phyloP scores from a whole-genome alignment of 225 moss, liverwort and hornwort species.

The Bryoerythrophyllum caledonicum region DNA sequence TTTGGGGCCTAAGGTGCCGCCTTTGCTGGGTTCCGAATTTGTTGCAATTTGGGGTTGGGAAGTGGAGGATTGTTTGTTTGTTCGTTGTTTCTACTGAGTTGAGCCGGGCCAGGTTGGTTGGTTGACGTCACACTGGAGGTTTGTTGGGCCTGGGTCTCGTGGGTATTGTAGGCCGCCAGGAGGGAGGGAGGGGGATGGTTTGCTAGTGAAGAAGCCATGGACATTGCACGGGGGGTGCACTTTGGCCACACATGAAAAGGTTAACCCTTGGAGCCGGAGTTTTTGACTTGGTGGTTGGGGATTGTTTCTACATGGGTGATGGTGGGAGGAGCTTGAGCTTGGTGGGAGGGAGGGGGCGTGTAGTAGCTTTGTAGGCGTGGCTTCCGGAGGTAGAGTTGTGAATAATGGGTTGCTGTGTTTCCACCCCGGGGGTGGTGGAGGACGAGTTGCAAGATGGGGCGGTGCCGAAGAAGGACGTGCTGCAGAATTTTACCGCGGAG shows the following conservation, averaged over 20 bases:
- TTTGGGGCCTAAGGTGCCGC: background rate
- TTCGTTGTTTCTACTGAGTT: background rate
- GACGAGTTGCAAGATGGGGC: constrained; percentile 31
- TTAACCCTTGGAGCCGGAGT: background rate
- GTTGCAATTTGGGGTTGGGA: constrained; percentile 6
- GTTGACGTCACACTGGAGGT: background rate
- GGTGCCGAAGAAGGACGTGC: constrained; percentile 32
- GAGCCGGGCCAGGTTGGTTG: background rate
- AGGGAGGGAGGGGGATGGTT: background rate
- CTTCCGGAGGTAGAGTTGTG: background rate
- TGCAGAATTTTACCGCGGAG: constrained; percentile 45
- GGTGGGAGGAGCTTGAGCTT: constrained; percentile 17
- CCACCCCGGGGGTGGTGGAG: constrained; percentile 41
- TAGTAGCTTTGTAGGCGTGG: too few species aligned
- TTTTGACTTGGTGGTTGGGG: background rate
- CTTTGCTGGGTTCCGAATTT: constrained; percentile 4
- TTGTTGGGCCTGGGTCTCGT: constrained; percentile 11
- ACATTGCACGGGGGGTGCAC: constrained; percentile 12
- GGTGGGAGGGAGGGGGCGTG: constrained; percentile 2
- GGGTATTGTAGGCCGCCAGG: background rate
- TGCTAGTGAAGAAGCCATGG: constrained; percentile 17
- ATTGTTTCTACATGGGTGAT: constrained; percentile 28
- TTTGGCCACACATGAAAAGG: background rate
- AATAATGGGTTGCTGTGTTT: constrained; percentile 53
- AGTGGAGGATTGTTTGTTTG: background rate